Base-by-base conservation (phyloP, 495 filamentous ascomycete species). In the Hyaloscypha finlandica region DNA sequence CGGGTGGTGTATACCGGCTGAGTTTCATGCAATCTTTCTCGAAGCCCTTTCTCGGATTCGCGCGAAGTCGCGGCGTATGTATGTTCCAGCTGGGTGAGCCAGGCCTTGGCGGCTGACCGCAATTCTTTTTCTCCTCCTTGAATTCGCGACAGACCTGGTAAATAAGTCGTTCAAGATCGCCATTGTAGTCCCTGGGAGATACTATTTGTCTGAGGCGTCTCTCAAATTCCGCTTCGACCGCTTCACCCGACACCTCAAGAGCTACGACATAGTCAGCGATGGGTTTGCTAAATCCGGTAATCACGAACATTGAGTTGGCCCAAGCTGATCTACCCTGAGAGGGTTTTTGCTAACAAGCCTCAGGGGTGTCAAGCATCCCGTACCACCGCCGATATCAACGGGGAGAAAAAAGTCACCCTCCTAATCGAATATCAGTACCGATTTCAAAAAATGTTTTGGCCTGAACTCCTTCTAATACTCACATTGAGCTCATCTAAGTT, bases 331-430 rank as follows among this genome's bases (percentile, higher is more conserved):
- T 39, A 66, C 54, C 25, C 11, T 22, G 6, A 66, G 30, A 11
- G 63, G 63, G 22, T 35, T 48, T 16, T 58, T 66, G 31, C 14
- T 19, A 16, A 66, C 31, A 39, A 66, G 63, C 16, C 33, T 58
- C 22, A 66, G 20, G 5, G 63, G 53, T 19, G 63, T 66, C 25
- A 66, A 48, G 54, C 63, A 66, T 66, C 54, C 63, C 31, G 63
- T 66, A 6, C 63, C 63, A 14, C 45, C 63, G 29, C 63, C 63
- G 22, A 66, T 66, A 32, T 66, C 63, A 59, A 59, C 54, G 30
- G 63, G 45, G 1, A 66, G 31, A 66, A 66, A 59, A n/a, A 16
- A 59, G 45, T 66, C 63, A 19, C 55, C 55, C 53, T 66, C 63
- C 63, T 66, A 59, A 14, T 6, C 8, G 14, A 29, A 42, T 6